A percentile compares a stretch with the other conserved stretches of the same genome.
Evolutionary conservation across 768 basidiomycete species (phyloP).

Genomic region (Asterophora lycoperdoides): DNA sequence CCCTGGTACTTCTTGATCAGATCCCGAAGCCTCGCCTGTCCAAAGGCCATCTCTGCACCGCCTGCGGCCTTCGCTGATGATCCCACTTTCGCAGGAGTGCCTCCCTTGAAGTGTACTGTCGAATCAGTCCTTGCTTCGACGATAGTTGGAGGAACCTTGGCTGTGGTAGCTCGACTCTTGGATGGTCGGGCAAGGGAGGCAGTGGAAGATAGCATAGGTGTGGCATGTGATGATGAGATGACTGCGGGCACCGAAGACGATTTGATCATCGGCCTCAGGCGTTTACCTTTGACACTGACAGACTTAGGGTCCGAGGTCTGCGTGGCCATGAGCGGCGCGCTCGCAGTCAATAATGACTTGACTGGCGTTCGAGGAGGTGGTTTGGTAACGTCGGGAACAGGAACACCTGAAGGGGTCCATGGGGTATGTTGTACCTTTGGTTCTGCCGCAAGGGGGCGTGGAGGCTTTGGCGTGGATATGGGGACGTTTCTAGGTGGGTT

Average conservation of each 20-base stretch:
- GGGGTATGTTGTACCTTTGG: not conserved
- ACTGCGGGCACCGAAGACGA: constrained; percentile 65
- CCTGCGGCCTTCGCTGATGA: constrained; percentile 19
- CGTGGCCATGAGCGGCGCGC: constrained; percentile 7
- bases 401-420: not conserved
- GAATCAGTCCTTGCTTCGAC: constrained; percentile 23
- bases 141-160: constrained; percentile 34
- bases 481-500: not conserved
- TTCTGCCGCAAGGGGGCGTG: not conserved
- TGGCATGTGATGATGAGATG: constrained; percentile 68
- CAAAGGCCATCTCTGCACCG: constrained; percentile 59
- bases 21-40: constrained; percentile 71
- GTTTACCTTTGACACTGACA: constrained; percentile 16
- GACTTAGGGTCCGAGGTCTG: constrained; percentile 14
- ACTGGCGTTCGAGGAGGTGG: not conserved
- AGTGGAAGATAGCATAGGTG: constrained; percentile 69
- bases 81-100: constrained; percentile 13
- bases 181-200: constrained; percentile 65
- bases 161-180: constrained; percentile 16
- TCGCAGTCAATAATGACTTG: constrained; percentile 6
- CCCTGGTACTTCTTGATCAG: constrained; percentile 81
- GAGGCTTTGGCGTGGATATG: constrained; percentile 3
- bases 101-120: constrained; percentile 1
- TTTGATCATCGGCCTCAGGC: constrained; percentile 43
- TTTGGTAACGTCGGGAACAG: constrained; percentile 5